Evolutionary conservation across 2,329 filamentous ascomycete species (phyloP).

Genomic region (Shiraia sp.): DNA sequence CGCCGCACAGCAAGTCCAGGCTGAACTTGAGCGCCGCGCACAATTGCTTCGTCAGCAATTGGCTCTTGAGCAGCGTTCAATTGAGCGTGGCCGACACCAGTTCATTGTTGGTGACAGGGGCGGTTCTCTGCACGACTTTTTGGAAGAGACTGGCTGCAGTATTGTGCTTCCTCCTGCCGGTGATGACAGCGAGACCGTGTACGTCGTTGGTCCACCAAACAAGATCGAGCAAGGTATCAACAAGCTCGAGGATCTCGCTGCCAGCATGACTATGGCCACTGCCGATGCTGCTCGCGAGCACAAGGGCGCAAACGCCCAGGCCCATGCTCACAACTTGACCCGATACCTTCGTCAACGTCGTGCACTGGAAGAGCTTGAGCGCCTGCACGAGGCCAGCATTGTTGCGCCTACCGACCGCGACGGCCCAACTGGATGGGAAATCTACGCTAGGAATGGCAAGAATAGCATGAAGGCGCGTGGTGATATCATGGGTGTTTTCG

Average conservation of each 20-base stretch:
- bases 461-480: slow-evolving; percentile 75
- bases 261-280: slow-evolving; percentile 81
- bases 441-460: slow-evolving; percentile 85
- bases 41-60: slow-evolving; percentile 76
- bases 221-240: slow-evolving; percentile 76
- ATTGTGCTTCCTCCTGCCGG: slow-evolving; percentile 78
- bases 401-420: slow-evolving; percentile 73
- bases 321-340: slow-evolving; percentile 83
- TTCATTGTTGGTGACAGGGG: slow-evolving; percentile 90
- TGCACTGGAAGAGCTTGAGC: slow-evolving; percentile 82
- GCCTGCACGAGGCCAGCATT: slow-evolving; percentile 80
- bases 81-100: slow-evolving; percentile 86
- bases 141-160: slow-evolving; percentile 86
- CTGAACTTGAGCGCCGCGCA: slow-evolving; percentile 78
- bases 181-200: slow-evolving; percentile 80
- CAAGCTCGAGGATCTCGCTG: slow-evolving; percentile 84
- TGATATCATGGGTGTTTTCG: slow-evolving; percentile 74
- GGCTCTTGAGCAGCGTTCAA: slow-evolving; percentile 75
- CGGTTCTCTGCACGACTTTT: slow-evolving; percentile 80
- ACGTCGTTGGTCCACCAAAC: slow-evolving; percentile 78
- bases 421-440: slow-evolving; percentile 78
- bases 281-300: slow-evolving; percentile 84
- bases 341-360: slow-evolving; percentile 82
- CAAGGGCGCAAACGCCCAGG: slow-evolving; percentile 71
- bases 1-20: slow-evolving; percentile 77